Evolutionary conservation across 768 basidiomycete genomes (phyloP).

Genomic region (Lyophyllum atratum): DNA sequence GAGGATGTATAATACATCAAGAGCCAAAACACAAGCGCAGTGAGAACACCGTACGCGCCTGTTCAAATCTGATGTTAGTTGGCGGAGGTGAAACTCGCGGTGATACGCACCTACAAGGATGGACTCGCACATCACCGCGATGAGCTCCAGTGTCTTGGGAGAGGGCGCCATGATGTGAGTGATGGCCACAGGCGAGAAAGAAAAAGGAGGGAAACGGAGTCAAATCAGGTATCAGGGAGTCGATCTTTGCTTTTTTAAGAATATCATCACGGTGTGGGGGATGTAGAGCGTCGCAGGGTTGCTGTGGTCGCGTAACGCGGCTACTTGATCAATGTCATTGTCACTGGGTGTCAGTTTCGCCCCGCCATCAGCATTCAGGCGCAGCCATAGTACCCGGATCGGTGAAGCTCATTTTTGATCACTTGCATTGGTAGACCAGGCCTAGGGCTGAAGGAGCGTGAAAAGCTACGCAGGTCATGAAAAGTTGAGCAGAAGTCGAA

Average conservation of each 20-base stretch:
- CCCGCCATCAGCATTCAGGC: not conserved
- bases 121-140: conserved; percentile 12
- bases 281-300: not conserved
- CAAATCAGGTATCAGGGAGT: not conserved
- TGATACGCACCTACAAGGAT: conserved; percentile 4
- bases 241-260: not conserved
- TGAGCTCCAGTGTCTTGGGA: not conserved
- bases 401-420: too few relatives aligned
- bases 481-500: too few relatives aligned
- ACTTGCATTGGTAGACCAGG: too few relatives aligned
- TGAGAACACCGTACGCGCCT: conserved; percentile 10
- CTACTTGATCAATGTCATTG: not conserved
- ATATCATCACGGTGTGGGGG: not conserved
- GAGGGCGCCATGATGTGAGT: conserved; percentile 7
- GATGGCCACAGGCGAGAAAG: not conserved
- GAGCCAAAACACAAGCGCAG: conserved; percentile 6
- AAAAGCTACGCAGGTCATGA: too few relatives aligned
- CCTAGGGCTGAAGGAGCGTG: too few relatives aligned
- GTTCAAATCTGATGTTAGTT: not conserved
- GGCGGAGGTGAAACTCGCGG: too few relatives aligned
- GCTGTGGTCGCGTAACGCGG: not conserved
- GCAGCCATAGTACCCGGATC: too few relatives aligned
- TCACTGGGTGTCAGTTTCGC: not conserved
- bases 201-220: not conserved
- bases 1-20: not conserved